Percentiles rank a stretch among this genome's conserved stretches.
phyloP scores from a whole-genome alignment of 208 protist genomes.

The Zelonia costaricensis region DNA sequence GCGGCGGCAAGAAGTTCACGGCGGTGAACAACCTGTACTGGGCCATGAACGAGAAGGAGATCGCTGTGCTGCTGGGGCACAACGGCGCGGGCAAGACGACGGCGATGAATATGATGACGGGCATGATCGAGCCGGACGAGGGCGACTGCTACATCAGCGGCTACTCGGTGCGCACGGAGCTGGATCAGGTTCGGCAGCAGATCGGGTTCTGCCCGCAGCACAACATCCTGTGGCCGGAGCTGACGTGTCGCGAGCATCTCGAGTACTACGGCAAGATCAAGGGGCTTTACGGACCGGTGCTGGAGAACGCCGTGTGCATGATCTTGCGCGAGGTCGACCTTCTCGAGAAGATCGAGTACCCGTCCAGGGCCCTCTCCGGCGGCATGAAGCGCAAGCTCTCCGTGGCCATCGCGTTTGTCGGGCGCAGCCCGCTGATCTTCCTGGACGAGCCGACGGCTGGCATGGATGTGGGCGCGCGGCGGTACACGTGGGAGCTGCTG shows the following conservation, averaged over 20 bases:
- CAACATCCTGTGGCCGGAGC: conserved; percentile 64
- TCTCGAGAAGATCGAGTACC: conserved; percentile 43
- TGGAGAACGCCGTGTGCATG: conserved; percentile 30
- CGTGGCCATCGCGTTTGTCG: conserved; percentile 87
- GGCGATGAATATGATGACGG: conserved; percentile 84
- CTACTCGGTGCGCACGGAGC: conserved; percentile 48
- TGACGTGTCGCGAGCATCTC: conserved; percentile 92
- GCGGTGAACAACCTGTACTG: conserved; percentile 81
- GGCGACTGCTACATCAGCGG: conserved; percentile 76
- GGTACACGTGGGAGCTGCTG: conserved; percentile 86
- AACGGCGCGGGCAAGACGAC: conserved; percentile 89
- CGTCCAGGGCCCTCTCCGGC: conserved; percentile 55
- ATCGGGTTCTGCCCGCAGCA: conserved; percentile 78
- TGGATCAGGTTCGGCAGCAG: conserved; percentile 52
- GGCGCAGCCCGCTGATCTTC: conserved; percentile 75
- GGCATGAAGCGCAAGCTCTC: conserved; percentile 92
- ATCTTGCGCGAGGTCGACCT: conserved; percentile 65
- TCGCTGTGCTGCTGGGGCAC: conserved; percentile 70
- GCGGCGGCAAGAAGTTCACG: conserved; percentile 50
- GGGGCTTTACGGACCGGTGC: conserved; percentile 40
- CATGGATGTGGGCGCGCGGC: conserved; percentile 82
- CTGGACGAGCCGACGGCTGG: conserved; percentile 92
- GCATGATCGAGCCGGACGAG: conserved; percentile 56
- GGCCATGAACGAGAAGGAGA: conserved; percentile 42
- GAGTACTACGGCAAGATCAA: conserved; percentile 90